Conservation (phyloP, 2,329 filamentous ascomycete species). For the Aaosphaeria pasadenensis region DNA sequence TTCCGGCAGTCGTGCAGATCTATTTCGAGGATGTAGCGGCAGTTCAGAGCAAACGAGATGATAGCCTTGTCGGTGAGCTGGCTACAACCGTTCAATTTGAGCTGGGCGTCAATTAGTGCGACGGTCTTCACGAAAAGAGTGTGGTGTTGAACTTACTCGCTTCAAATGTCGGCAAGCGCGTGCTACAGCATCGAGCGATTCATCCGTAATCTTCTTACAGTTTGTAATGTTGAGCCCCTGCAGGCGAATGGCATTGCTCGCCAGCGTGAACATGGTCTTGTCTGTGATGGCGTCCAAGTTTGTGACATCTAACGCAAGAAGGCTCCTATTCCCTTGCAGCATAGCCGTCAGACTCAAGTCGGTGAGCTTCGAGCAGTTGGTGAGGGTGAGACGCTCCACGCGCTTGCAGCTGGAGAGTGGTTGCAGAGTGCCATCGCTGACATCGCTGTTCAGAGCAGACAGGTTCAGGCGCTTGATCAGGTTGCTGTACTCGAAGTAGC, state of each 20-base stretch:
- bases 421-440: constrained; percentile 87
- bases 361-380: constrained; percentile 80
- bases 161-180: constrained; percentile 83
- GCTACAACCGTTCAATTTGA: constrained; percentile 92
- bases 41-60: constrained; percentile 80
- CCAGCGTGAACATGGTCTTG: constrained; percentile 71
- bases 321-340: constrained; percentile 71
- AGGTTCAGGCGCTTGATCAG: constrained; percentile 92
- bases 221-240: constrained; percentile 92
- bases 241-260: constrained; percentile 76
- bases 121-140: not conserved
- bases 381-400: constrained; percentile 88
- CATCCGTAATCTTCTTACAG: constrained; percentile 80
- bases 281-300: constrained; percentile 79
- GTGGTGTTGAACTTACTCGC: constrained; percentile 55
- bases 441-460: constrained; percentile 68
- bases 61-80: constrained; percentile 81
- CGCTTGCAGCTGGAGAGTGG: constrained; percentile 83
- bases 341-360: constrained; percentile 80
- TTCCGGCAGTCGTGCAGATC: constrained; percentile 83
- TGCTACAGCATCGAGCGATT: constrained; percentile 77
- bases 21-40: constrained; percentile 92
- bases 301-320: constrained; percentile 89
- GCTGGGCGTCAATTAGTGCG: constrained; percentile 43
- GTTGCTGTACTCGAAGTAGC: constrained; percentile 84